phyloP scores from a whole-genome alignment of 73 alveolate genomes.

The Durusdinium trenchii region DNA sequence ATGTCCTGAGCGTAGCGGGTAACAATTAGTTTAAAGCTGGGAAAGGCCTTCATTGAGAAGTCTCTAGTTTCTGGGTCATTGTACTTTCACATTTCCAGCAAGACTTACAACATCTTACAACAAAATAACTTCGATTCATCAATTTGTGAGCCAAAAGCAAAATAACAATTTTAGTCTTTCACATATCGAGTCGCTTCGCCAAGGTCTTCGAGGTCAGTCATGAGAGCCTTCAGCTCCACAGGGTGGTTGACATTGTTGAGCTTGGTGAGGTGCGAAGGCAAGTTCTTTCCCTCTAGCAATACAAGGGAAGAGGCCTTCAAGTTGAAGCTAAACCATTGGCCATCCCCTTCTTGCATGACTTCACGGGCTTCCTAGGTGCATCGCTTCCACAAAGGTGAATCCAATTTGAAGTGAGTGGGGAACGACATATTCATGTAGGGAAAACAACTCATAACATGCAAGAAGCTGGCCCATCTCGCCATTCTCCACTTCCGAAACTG shows the following conservation, averaged over 20 bases:
- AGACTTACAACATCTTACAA: too few relatives aligned
- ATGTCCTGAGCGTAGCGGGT: too few relatives aligned
- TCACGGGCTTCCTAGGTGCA: background rate
- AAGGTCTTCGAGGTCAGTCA: background rate
- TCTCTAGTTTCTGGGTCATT: too few relatives aligned
- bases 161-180: too few relatives aligned
- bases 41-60: too few relatives aligned
- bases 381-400: background rate
- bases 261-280: background rate
- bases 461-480: constrained; percentile 15
- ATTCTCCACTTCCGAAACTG: background rate
- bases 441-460: background rate
- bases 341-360: background rate
- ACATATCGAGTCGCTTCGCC: too few relatives aligned
- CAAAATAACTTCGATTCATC: too few relatives aligned
- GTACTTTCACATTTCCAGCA: too few relatives aligned
- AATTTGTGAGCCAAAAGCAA: too few relatives aligned
- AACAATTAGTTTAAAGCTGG: too few relatives aligned
- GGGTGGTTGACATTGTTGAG: background rate
- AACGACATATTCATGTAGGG: background rate
- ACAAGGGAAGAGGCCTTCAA: background rate
- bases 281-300: background rate
- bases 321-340: background rate
- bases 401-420: background rate
- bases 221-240: background rate